phyloP scores from a whole-genome alignment of 257 asterid species.

The Solanum pennellii region DNA sequence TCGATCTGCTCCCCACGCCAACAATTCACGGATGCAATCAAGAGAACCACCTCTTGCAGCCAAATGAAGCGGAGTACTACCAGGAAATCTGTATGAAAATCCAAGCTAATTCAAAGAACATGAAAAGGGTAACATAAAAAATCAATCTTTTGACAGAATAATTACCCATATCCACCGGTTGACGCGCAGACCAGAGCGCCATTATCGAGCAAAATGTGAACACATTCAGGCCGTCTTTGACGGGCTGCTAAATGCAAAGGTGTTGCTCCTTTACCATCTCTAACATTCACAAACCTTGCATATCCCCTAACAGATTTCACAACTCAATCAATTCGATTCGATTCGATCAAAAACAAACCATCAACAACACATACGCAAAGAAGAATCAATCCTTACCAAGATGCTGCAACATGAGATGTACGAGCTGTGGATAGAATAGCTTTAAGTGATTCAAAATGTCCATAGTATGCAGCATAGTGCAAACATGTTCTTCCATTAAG shows the following conservation, averaged over 20 bases:
- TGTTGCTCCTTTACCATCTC: slow-evolving; percentile 94
- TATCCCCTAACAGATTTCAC: slow-evolving; percentile 48
- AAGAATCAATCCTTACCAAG: slow-evolving; percentile 45
- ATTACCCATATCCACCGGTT: slow-evolving; percentile 76
- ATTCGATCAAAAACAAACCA: neutral
- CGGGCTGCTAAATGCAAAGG: slow-evolving; percentile 97
- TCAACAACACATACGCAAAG: neutral
- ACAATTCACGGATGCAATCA: slow-evolving; percentile 78
- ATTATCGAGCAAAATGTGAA: slow-evolving; percentile 53
- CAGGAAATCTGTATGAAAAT: slow-evolving; percentile 41
- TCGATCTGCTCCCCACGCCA: slow-evolving; percentile 97
- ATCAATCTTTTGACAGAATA: neutral
- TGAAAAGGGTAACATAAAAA: neutral
- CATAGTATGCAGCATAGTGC: slow-evolving; percentile 97
- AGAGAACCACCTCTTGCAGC: slow-evolving; percentile 99
- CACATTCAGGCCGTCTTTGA: slow-evolving; percentile 68
- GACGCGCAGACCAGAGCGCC: slow-evolving; percentile 92
- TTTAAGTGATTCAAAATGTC: slow-evolving; percentile 75
- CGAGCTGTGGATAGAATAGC: slow-evolving; percentile 71
- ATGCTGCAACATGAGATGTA: slow-evolving; percentile 65
- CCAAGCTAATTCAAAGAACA: neutral
- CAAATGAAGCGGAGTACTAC: slow-evolving; percentile 96
- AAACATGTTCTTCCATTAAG: slow-evolving; percentile 85
- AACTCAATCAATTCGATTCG: neutral
- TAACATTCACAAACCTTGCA: slow-evolving; percentile 79